These are phyloP conservation scores for Phaeotremella fagi DNA, from an alignment of 768 basidiomycete genomes.

Conservation along the genomic window DNA sequence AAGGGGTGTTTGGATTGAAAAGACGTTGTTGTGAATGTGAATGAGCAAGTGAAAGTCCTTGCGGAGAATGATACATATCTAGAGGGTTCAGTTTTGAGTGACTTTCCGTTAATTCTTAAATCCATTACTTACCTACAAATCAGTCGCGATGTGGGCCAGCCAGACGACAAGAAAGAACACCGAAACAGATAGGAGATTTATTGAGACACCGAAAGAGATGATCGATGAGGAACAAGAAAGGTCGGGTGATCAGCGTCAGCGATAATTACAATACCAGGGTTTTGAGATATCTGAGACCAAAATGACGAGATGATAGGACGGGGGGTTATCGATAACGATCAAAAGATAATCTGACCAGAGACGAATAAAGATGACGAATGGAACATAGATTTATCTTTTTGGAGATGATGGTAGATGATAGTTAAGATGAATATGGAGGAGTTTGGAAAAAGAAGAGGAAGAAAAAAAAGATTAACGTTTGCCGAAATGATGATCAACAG, in stretches of 20 bases:
- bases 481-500: no score
- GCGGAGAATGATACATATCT: conserved; percentile 1
- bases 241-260: not conserved
- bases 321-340: not conserved
- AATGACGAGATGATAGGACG: not conserved
- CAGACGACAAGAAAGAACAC: not conserved
- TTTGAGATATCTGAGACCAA: not conserved
- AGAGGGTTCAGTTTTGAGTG: not conserved
- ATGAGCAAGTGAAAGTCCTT: not conserved
- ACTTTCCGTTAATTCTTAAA: not conserved
- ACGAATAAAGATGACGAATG: not conserved
- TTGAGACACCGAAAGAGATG: not conserved
- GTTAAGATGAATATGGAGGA: not conserved
- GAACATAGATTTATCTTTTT: no score
- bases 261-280: no score
- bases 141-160: not conserved
- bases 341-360: not conserved
- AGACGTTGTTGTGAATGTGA: conserved; percentile 7
- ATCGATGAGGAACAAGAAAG: not conserved
- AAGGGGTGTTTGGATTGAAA: conserved; percentile 10
- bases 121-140: not conserved
- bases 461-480: not conserved
- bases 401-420: not conserved
- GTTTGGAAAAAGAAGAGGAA: not conserved
- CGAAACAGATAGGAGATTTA: not conserved